A percentile compares a stretch with the other conserved stretches of the same genome.
Conservation (phyloP, 1,284 basidiomycete species). For the Sporisorium reilianum region DNA sequence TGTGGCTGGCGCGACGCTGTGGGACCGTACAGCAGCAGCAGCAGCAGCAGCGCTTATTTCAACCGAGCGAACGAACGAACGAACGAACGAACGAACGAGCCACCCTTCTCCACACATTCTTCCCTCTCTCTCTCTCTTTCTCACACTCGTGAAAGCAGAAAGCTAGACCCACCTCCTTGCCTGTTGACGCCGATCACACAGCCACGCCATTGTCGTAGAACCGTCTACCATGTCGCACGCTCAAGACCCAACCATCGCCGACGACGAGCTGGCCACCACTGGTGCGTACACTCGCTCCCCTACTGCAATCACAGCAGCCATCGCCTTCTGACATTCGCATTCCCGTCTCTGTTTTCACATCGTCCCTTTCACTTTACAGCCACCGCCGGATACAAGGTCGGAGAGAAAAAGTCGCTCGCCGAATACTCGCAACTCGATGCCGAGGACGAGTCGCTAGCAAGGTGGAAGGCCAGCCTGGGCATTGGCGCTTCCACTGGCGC, state of each 20-base stretch:
- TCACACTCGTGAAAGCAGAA: slow-evolving; percentile 10
- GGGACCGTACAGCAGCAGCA: too few species aligned
- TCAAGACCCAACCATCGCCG: slow-evolving; percentile 46
- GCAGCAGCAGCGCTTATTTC: too few species aligned
- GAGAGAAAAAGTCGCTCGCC: slow-evolving; percentile 72
- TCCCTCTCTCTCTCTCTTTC: neutral
- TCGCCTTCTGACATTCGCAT: neutral
- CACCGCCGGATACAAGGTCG: slow-evolving; percentile 69
- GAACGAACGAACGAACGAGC: neutral
- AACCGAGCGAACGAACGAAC: too few species aligned
- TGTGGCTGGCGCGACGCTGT: neutral
- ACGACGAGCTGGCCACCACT: slow-evolving; percentile 56
- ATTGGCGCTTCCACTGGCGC: slow-evolving; percentile 73
- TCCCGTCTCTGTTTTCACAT: neutral
- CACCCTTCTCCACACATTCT: slow-evolving; percentile 6
- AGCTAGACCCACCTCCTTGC: neutral
- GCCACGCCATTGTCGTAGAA: neutral
- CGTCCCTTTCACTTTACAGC: slow-evolving; percentile 31
- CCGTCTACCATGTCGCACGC: slow-evolving; percentile 47
- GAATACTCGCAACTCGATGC: slow-evolving; percentile 78
- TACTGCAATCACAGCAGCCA: neutral
- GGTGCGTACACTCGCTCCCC: slow-evolving; percentile 20
- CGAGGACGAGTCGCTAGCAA: slow-evolving; percentile 81
- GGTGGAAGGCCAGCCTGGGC: slow-evolving; percentile 91
- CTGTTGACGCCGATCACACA: slow-evolving; percentile 11